Base-by-base conservation (phyloP, 78 protist species). In the Pigoraptor vietnamica region DNA sequence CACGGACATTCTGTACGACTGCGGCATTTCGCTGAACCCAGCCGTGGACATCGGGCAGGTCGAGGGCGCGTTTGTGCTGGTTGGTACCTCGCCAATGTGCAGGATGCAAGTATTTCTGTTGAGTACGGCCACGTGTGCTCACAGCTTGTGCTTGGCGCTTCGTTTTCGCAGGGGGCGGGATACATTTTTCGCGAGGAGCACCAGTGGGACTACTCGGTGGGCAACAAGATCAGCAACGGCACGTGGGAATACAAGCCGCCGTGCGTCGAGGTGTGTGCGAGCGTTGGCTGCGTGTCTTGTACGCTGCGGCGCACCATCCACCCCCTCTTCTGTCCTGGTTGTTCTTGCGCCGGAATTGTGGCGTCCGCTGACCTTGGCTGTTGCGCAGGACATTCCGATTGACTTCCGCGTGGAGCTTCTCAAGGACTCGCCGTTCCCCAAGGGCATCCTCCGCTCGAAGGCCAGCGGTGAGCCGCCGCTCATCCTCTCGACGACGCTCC, bases 21-120 rank as follows among this genome's bases (percentile, higher is more conserved):
- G 94, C 24, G 91, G 96, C 81, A 0, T 0, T 1, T 36, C 34
- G 19, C 1, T 96, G 34, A 93, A 96, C 87, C 95, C 97, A 37
- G 37, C 34, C 37, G n/a, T 96, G 34, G 97, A 96, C 67, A 23
- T 94, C 1, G 95, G 95, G 24, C 97, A 96, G 91, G 81, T 81
- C 48, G 93, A 93, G 34, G 97, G 95, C 2, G 95, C 94, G 37
- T 91, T 91, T 29, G 89, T 93, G 19, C 34, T 83, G 67, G 91
- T 39, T 1, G 79, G 39, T 82, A 39, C 91, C 81, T 10, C 48
- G 0, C 81, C 25, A 92, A 79, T 35, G 98, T 96, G 92, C 94
- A 95, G 84, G n/a, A n/a, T n/a, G n/a, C n/a, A n/a, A n/a, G n/a
- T n/a, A n/a, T n/a, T n/a, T n/a, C n/a, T n/a, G n/a, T n/a, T n/a